Conservation (phyloP, 2,329 filamentous ascomycete species). For the Thelonectria rubi region DNA sequence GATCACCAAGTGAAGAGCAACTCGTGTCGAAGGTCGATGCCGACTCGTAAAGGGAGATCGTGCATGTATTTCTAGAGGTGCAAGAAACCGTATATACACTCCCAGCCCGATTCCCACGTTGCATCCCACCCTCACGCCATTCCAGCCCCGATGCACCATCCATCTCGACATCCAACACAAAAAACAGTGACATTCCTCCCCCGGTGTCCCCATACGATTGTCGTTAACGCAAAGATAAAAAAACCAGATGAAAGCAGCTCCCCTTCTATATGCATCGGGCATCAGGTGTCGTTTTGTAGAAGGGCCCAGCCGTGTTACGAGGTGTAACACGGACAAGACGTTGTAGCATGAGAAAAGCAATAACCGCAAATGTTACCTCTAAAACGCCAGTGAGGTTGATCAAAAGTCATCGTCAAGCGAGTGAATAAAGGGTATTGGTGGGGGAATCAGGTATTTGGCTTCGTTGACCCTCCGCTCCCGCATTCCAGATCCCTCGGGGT, state of each 20-base stretch:
- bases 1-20: not conserved
- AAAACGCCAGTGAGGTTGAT: constrained; percentile 17
- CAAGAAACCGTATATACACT: constrained; percentile 36
- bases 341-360: not conserved
- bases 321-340: constrained; percentile 8
- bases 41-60: constrained; percentile 18
- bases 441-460: constrained; percentile 12
- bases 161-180: constrained; percentile 15
- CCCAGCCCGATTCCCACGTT: constrained; percentile 17
- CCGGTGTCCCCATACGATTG: constrained; percentile 11
- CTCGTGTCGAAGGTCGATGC: not conserved
- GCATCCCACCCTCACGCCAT: constrained; percentile 4
- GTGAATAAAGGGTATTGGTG: constrained; percentile 22
- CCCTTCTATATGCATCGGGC: constrained; percentile 8
- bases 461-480: constrained; percentile 15
- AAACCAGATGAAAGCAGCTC: not conserved
- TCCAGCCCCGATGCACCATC: constrained; percentile 12
- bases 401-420: constrained; percentile 18
- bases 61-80: constrained; percentile 29
- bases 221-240: constrained; percentile 7
- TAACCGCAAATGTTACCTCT: constrained; percentile 23
- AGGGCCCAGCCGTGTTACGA: constrained; percentile 8
- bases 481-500: constrained; percentile 8
- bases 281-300: not conserved
- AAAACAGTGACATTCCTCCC: constrained; percentile 20